These are phyloP conservation scores for Ceratobasidium theobromae DNA, from an alignment of 1,284 basidiomycete genomes.

Conservation along the genomic window DNA sequence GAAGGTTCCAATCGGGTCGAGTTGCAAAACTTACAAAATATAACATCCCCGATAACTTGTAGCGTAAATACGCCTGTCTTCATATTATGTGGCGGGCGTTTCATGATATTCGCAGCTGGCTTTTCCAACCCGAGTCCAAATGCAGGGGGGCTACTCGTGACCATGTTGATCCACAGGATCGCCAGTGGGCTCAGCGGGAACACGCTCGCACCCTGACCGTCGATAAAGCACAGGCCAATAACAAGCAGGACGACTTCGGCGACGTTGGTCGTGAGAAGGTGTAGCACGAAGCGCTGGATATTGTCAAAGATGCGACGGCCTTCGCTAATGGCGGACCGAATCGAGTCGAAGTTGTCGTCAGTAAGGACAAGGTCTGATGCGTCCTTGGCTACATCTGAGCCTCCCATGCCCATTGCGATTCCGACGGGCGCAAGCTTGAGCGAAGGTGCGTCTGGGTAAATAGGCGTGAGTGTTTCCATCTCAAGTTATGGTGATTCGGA, in stretches of 20 bases:
- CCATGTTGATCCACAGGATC: constrained; percentile 50
- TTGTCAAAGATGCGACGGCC: constrained; percentile 55
- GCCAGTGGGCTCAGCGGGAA: constrained; percentile 70
- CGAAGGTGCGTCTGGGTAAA: constrained; percentile 48
- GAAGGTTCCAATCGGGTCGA: background rate
- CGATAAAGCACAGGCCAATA: constrained; percentile 68
- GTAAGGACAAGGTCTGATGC: constrained; percentile 65
- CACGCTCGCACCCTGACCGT: constrained; percentile 55
- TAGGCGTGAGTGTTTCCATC: background rate
- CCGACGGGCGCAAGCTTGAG: constrained; percentile 61
- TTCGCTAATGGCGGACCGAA: constrained; percentile 66
- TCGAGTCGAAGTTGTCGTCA: constrained; percentile 74
- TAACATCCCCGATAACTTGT: constrained; percentile 54
- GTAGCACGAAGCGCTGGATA: constrained; percentile 51
- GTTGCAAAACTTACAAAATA: constrained; percentile 42
- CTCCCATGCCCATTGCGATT: constrained; percentile 67
- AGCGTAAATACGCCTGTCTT: constrained; percentile 56
- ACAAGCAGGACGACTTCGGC: constrained; percentile 63
- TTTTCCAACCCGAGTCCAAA: constrained; percentile 64
- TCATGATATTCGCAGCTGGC: constrained; percentile 60
- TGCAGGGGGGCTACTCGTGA: constrained; percentile 57
- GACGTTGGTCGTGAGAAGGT: constrained; percentile 59
- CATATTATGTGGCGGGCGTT: constrained; percentile 52
- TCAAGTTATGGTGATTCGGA: background rate
- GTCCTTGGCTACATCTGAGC: constrained; percentile 69